Percentiles rank a stretch among this genome's conserved stretches.
Evolutionary conservation across 306 rosid species (phyloP).

Genomic region (Mucuna pruriens): DNA sequence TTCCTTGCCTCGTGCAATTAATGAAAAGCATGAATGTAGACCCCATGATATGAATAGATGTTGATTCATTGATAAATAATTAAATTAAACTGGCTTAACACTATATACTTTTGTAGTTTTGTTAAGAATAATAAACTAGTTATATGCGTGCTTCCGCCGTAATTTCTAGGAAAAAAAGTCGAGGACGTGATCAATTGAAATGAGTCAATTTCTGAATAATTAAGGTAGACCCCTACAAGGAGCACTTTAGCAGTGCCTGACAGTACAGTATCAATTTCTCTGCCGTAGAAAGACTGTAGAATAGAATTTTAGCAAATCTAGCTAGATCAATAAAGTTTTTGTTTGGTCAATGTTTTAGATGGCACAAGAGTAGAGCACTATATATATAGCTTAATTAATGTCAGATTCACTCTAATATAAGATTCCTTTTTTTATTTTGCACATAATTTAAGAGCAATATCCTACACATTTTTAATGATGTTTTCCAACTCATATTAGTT

Average conservation of each 20-base stretch:
- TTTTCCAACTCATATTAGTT: neutral
- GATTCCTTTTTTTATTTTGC: neutral
- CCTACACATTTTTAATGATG: neutral
- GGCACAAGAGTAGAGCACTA: neutral
- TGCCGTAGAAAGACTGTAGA: neutral
- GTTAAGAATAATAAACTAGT: neutral
- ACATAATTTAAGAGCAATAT: neutral
- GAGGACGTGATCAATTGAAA: slow-evolving; percentile 26
- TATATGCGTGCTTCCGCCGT: slow-evolving; percentile 2
- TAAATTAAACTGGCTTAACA: neutral
- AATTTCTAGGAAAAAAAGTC: slow-evolving; percentile 23
- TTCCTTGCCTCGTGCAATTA: neutral
- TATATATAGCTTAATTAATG: neutral
- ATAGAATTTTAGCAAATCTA: slow-evolving; percentile 20
- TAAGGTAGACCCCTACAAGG: slow-evolving; percentile 44
- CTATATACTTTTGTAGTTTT: neutral
- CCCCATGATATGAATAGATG: slow-evolving; percentile 15
- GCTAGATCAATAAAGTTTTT: slow-evolving; percentile 7
- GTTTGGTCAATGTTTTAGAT: slow-evolving; percentile 33
- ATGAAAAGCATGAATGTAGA: slow-evolving; percentile 28
- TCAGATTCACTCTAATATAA: neutral
- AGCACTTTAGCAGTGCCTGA: slow-evolving; percentile 29
- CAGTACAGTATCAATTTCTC: slow-evolving; percentile 3
- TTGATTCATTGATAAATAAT: slow-evolving; percentile 10
- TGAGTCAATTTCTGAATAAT: slow-evolving; percentile 39